Evolutionary conservation across 2,329 filamentous ascomycete genomes (phyloP).

Genomic region (Hansfordia pulvinata): DNA sequence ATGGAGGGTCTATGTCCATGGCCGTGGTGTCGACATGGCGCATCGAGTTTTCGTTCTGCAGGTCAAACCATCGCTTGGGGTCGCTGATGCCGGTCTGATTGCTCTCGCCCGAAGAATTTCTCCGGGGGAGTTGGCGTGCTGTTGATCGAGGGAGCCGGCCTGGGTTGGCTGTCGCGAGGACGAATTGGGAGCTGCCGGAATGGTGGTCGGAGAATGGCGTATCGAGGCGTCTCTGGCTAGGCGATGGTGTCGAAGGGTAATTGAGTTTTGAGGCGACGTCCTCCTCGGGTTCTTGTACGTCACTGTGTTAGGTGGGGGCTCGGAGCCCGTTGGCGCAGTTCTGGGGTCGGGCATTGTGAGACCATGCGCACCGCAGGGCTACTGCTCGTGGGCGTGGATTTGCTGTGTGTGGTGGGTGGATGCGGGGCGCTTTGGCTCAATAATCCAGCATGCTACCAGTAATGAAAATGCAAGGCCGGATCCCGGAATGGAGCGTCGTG

Average conservation of each 20-base stretch:
- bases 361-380: no score
- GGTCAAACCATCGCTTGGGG: slow-evolving; percentile 39
- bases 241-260: slow-evolving; percentile 32
- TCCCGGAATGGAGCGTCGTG: no score
- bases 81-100: slow-evolving; percentile 34
- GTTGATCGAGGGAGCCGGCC: slow-evolving; percentile 4
- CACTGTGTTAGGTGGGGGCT: slow-evolving; percentile 7
- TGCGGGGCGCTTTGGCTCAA: no score
- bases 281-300: slow-evolving; percentile 21
- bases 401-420: no score
- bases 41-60: slow-evolving; percentile 34
- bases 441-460: no score
- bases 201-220: no score
- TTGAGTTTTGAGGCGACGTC: slow-evolving; percentile 27
- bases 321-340: no score
- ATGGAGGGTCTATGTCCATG: slow-evolving; percentile 43
- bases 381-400: no score
- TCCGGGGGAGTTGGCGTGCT: slow-evolving; percentile 10
- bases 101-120: slow-evolving; percentile 35
- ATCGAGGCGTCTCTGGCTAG: slow-evolving; percentile 25
- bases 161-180: slow-evolving; percentile 4
- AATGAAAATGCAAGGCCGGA: no score
- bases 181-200: no score
- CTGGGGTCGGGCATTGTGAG: no score
- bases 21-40: slow-evolving; percentile 23